phyloP scores from a whole-genome alignment of 1,139 yeast genomes.

The Blastobotrys apis region DNA sequence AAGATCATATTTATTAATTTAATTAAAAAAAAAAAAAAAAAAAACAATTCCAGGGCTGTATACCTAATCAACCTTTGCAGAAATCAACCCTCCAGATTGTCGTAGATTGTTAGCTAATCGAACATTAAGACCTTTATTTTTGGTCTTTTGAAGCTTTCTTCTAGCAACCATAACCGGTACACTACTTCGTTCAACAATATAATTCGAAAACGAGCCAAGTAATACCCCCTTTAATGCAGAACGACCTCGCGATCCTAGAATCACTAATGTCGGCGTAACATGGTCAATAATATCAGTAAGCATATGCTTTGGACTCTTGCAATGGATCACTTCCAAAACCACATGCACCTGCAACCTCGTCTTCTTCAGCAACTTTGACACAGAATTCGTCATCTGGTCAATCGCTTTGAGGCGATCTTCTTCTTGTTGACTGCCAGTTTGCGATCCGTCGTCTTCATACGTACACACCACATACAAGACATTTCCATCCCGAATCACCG shows the following conservation, averaged over 20 bases:
- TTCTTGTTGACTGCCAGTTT: constrained; percentile 39
- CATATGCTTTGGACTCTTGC: constrained; percentile 83
- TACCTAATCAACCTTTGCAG: constrained; percentile 29
- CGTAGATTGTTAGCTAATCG: constrained; percentile 41
- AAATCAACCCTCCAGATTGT: constrained; percentile 18
- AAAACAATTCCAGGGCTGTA: too few species aligned
- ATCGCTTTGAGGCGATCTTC: constrained; percentile 52
- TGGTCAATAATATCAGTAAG: constrained; percentile 79
- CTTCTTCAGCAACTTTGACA: constrained; percentile 55
- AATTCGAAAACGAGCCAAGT: constrained; percentile 70
- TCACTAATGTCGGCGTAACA: constrained; percentile 74
- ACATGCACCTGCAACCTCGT: constrained; percentile 76
- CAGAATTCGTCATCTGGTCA: constrained; percentile 56
- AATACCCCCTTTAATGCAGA: constrained; percentile 72
- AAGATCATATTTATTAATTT: too few species aligned
- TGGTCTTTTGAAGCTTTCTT: constrained; percentile 70
- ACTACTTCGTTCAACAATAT: constrained; percentile 68
- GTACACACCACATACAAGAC: constrained; percentile 78
- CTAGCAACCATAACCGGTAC: constrained; percentile 92
- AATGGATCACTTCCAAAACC: constrained; percentile 72
- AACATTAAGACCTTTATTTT: constrained; percentile 46
- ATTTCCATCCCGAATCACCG: constrained; percentile 79
- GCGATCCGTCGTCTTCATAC: constrained; percentile 57
- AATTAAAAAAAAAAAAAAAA: too few species aligned
- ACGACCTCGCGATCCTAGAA: constrained; percentile 78